Evolutionary conservation across 202 grass and related monocot species (phyloP).

Genomic region (Schoenoplectus triqueter): DNA sequence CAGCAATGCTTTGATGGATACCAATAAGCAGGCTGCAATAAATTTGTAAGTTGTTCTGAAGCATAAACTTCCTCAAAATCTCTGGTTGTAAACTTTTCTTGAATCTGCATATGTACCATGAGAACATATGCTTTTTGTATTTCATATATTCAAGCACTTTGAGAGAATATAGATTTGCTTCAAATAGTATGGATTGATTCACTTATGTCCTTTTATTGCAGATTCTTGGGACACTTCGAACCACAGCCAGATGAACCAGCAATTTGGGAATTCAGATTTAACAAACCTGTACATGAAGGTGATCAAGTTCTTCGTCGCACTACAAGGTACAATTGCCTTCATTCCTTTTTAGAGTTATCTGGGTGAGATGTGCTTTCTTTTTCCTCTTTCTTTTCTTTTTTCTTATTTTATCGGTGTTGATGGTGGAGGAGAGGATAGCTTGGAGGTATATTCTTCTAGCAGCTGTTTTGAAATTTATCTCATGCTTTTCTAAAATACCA

Average conservation of each 20-base stretch:
- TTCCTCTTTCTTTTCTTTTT: not conserved
- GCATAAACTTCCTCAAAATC: not conserved
- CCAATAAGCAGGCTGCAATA: slow-evolving; percentile 92
- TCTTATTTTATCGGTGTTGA: not conserved
- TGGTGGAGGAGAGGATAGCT: not conserved
- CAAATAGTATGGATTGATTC: slow-evolving; percentile 24
- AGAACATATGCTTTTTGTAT: not conserved
- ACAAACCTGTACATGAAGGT: slow-evolving; percentile 44
- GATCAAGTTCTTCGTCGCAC: slow-evolving; percentile 49
- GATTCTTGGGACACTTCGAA: slow-evolving; percentile 89
- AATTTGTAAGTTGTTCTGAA: slow-evolving; percentile 71
- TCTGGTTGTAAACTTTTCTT: not conserved
- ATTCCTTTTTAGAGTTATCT: slow-evolving; percentile 6
- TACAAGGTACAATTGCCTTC: slow-evolving; percentile 47
- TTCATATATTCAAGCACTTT: slow-evolving; percentile 27
- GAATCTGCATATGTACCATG: not conserved
- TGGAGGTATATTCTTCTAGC: not conserved
- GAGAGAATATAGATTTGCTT: slow-evolving; percentile 14
- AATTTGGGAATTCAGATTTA: slow-evolving; percentile 68
- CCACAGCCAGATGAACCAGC: slow-evolving; percentile 67
- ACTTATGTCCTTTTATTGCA: slow-evolving; percentile 43
- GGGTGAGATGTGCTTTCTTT: not conserved
- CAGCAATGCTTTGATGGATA: slow-evolving; percentile 91
- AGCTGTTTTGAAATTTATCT: not conserved
- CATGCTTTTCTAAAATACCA: not conserved